Conservation (phyloP, 768 basidiomycete genomes). For the Rhodotorula babjevae region DNA sequence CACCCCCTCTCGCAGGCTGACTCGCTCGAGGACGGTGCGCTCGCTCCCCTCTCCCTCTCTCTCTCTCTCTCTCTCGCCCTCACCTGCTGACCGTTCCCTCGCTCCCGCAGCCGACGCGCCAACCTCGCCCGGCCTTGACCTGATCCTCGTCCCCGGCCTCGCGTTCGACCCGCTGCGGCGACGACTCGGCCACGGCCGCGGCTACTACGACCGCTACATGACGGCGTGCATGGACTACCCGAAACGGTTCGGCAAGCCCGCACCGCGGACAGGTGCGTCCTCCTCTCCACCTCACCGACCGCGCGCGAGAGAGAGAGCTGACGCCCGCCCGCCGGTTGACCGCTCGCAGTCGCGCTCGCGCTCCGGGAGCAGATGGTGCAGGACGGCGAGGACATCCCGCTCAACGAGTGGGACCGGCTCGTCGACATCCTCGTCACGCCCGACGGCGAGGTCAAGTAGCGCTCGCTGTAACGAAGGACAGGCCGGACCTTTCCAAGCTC, state of each 20-base stretch:
- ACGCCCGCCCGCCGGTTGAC: too few species aligned
- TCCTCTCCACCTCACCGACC: not conserved
- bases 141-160: constrained; percentile 36
- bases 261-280: constrained; percentile 24
- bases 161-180: constrained; percentile 26
- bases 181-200: constrained; percentile 33
- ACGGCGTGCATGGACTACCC: constrained; percentile 18
- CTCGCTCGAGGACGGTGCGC: constrained; percentile 17
- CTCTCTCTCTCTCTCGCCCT: not conserved
- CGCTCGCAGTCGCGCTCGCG: constrained; percentile 20
- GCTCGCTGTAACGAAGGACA: not conserved
- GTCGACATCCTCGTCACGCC: constrained; percentile 29
- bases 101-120: constrained; percentile 16
- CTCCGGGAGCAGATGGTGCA: constrained; percentile 23
- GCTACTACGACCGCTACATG: constrained; percentile 38
- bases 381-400: constrained; percentile 28
- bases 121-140: constrained; percentile 26
- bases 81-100: not conserved
- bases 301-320: not conserved
- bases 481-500: too few species aligned
- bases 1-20: not conserved
- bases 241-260: constrained; percentile 3
- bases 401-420: constrained; percentile 31
- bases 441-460: constrained; percentile 12
- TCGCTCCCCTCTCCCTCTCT: not conserved